phyloP scores from a whole-genome alignment of 1,284 basidiomycete genomes.

The Malassezia caprae region DNA sequence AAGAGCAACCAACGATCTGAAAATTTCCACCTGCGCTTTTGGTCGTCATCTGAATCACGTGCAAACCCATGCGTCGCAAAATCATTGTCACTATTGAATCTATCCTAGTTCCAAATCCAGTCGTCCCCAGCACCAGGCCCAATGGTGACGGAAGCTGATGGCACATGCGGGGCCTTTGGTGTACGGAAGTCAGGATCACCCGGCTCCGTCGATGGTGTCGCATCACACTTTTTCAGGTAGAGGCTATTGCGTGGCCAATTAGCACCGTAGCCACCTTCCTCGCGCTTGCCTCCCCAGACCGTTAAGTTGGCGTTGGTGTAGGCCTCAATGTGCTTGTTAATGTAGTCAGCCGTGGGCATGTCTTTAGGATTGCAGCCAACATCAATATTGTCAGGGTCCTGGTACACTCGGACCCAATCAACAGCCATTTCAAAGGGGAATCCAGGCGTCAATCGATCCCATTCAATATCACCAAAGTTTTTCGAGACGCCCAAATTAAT shows the following conservation, averaged over 20 bases:
- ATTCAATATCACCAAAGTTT: slow-evolving; percentile 10
- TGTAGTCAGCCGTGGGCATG: slow-evolving; percentile 44
- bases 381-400: slow-evolving; percentile 46
- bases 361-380: slow-evolving; percentile 42
- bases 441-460: not conserved
- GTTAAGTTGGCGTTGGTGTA: slow-evolving; percentile 44
- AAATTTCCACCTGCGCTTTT: not conserved
- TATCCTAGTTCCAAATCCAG: not conserved
- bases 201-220: not conserved
- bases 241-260: slow-evolving; percentile 23
- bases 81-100: not conserved
- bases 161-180: not conserved
- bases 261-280: slow-evolving; percentile 12
- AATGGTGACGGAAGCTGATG: not conserved
- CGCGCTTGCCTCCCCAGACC: slow-evolving; percentile 11
- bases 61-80: not conserved
- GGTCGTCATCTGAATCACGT: not conserved
- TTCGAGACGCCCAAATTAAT: slow-evolving; percentile 33
- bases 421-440: slow-evolving; percentile 18
- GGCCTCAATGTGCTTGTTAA: slow-evolving; percentile 36
- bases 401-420: slow-evolving; percentile 52
- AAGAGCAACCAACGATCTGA: not conserved
- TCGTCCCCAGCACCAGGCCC: not conserved
- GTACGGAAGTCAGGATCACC: slow-evolving; percentile 1
- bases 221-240: slow-evolving; percentile 3